Evolutionary conservation across 176 grass and related monocot species (phyloP), one percentile per base, ranked within the genome.

Genomic region (Carex cristatella): DNA sequence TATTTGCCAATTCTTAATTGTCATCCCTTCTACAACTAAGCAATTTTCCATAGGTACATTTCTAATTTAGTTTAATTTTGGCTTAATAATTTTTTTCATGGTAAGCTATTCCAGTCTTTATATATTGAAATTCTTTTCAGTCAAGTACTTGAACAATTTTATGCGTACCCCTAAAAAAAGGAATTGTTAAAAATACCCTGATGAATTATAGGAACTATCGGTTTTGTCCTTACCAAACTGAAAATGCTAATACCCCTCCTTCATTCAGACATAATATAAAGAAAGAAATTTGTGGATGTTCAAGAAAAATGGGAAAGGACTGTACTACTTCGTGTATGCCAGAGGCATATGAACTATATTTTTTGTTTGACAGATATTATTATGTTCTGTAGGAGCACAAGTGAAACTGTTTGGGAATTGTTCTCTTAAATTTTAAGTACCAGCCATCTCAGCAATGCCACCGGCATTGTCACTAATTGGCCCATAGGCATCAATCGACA

Each of bases 381-480:
- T 11, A 27, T 73, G 38, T 49, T 49, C n/a, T 53, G 70, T 23
- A 74, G n/a, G 42, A 40, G 33, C 7, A 10, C 23, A 73, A 44
- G 10, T 49, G 19, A 75, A 55, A 76, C 11, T 75, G 11, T 53
- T 55, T 14, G 23, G 10, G 4, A 14, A 76, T 5, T 13, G 14
- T 53, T 72, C 7, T 72, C 40, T 72, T 72, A 72, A 44, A 51
- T 74, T 18, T 57, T 18, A 79, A 33, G 16, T 79, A 79, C 94
- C 91, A 54, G 93, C 62, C 91, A 95, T 95, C 89, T 93, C 93
- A 31, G 93, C 93, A 79, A 95, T 95, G 10, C 93, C 93, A 38
- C 93, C 93, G 18, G 93, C 93, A 90, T 95, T 95, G 79, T 93
- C 93, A 79, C 93, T 93, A 88, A 93, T 95, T 57, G 89, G 91